Conservation (phyloP, 805 yeast genomes). For the Zygosaccharomyces pseudorouxii region DNA sequence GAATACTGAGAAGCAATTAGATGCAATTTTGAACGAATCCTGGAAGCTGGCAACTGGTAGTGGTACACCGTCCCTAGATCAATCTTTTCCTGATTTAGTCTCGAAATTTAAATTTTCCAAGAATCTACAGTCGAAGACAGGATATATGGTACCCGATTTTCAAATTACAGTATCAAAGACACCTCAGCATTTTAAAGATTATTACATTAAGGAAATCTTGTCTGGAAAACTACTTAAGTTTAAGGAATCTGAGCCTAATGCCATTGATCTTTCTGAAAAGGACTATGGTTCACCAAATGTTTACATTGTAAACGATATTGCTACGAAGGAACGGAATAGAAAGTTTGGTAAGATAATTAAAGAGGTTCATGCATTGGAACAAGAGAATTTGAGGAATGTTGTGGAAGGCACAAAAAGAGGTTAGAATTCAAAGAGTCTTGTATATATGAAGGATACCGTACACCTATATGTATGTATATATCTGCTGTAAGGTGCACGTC, state of each 20-base stretch:
- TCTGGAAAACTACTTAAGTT: conserved; percentile 36
- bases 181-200: conserved; percentile 29
- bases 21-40: conserved; percentile 21
- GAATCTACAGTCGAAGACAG: conserved; percentile 36
- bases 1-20: conserved; percentile 24
- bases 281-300: conserved; percentile 58
- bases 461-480: not conserved
- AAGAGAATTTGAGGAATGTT: conserved; percentile 23
- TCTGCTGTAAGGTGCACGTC: not conserved
- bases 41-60: conserved; percentile 4
- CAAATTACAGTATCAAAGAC: conserved; percentile 32
- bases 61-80: conserved; percentile 9
- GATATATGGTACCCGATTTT: conserved; percentile 38
- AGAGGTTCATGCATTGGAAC: conserved; percentile 40
- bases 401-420: conserved; percentile 20
- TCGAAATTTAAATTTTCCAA: conserved; percentile 37
- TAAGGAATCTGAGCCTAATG: conserved; percentile 71
- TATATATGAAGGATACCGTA: conserved; percentile 1
- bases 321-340: conserved; percentile 42
- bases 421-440: conserved; percentile 6
- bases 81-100: conserved; percentile 28
- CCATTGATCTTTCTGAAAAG: conserved; percentile 53
- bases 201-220: conserved; percentile 27
- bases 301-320: conserved; percentile 48
- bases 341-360: conserved; percentile 44